These are phyloP conservation scores for Acanthamoeba comandoni DNA, from an alignment of 208 protist species.

Conservation along the genomic window DNA sequence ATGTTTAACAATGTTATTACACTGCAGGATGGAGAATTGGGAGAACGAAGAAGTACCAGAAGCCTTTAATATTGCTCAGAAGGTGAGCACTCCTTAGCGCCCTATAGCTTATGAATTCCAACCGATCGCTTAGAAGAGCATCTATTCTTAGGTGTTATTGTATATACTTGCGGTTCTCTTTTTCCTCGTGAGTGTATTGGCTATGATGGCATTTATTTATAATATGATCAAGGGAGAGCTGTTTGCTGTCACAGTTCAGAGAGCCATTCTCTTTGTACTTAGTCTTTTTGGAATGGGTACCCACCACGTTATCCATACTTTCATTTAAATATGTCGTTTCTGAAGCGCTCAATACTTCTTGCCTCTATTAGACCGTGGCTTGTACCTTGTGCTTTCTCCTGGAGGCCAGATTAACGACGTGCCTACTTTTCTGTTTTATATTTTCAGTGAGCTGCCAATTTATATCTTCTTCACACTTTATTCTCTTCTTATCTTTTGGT, in stretches of 20 bases:
- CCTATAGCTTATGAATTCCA: too few species aligned
- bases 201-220: too few species aligned
- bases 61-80: too few species aligned
- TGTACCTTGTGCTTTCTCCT: neutral
- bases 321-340: neutral
- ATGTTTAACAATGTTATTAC: too few species aligned
- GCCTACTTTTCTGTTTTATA: neutral
- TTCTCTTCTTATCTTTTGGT: conserved; percentile 11
- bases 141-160: too few species aligned
- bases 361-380: neutral
- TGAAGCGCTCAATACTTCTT: neutral
- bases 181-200: too few species aligned
- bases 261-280: conserved; percentile 3
- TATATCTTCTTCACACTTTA: conserved; percentile 24
- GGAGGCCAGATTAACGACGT: neutral
- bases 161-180: too few species aligned
- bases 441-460: neutral
- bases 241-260: neutral
- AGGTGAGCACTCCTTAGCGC: too few species aligned
- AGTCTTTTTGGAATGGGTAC: conserved; percentile 5
- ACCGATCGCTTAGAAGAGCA: too few species aligned
- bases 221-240: too few species aligned
- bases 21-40: too few species aligned
- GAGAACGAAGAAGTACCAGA: too few species aligned
- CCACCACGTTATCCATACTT: neutral